Base-by-base conservation (phyloP, 768 basidiomycete species). In the Mycena albidolilacea region DNA sequence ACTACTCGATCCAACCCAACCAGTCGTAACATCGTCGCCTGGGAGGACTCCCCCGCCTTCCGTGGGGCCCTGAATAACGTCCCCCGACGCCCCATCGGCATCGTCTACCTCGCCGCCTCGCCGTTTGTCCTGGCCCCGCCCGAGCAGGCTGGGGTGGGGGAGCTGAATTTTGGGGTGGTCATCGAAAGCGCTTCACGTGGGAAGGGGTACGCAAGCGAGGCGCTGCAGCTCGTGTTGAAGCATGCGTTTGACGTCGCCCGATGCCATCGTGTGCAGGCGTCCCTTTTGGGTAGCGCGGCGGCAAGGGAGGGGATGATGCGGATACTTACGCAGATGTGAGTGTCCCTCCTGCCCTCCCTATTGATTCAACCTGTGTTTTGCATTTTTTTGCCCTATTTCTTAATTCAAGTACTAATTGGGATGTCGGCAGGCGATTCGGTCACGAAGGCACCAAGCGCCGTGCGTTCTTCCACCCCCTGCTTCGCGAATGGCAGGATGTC, bases 381-480 rank as follows among this genome's bases (percentile, higher is more conserved):
- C 30, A 30, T 30, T 30, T 30, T 30, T 2, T 59, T 44, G 21
- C 41, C 39, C 50, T 19, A 23, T 50, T 37, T 50, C 58, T 35
- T 75, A 48, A 23, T 57, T 38, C 21, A 44, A 48, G 67, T 38
- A 46, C 50, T n/a, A 19, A 50, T 61, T 17, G 30, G 30, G 0
- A 30, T 21, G 2, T 73, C 38, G 71, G 23, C 71, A 90, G 89
- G 67, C 89, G 89, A 10, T 93, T 94, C 77, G 79, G 79, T 8
- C 88, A 90, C 71, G 93, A 94, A 80, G 93, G 93, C 58, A 88
- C 85, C 10, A 87, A 87, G 54, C 87, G 92, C 41, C 85, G 88
- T 55, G 85, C 88, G 0, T 87, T 90, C 66, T 87, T 80, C 76
- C 86, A 86, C 71, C 82, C 85, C 6, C 72, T 86, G 67, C 83